Base-by-base conservation (phyloP, 805 yeast genomes). In the Wickerhamomyces canadensis region DNA sequence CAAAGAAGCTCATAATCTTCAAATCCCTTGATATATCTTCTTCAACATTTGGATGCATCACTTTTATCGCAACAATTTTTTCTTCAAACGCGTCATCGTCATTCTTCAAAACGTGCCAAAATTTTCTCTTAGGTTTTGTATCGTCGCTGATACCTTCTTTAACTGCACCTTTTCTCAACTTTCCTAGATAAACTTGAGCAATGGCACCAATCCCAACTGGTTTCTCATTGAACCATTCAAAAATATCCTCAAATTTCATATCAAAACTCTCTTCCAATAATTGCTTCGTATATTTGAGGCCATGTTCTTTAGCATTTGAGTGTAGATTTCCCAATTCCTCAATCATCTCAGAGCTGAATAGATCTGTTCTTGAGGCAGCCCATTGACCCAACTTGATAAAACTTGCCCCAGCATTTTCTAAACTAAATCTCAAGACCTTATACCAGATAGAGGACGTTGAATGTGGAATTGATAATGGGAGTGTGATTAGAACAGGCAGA, bases 161-260 rank as follows among this genome's bases (percentile, higher is more conserved):
- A 15, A 64, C 17, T 75, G 58, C 11, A 72, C 70, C 28, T 62
- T 61, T 14, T 61, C 54, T 72, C 18, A 86, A 60, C 45, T 76
- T 78, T 1, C 84, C 97, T 27, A 74, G 60, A 60, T 91, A 85
- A 3, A 93, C 98, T 60, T 93, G 98, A 1, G 96, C 98, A 64
- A 93, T 93, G 2, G 98, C 96, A 12, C 98, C 98, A n/a, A 91
- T 91, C 1, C 98, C 98, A 6, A 89, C 63, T 0, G 98, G 98
- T 27, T 57, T 67, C 21, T 75, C 78, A 24, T 74, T 63, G 51
- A 93, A 85, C 45, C 81, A 86, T 22, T 80, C 88, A 58, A 91
- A 93, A 6, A 88, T 74, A 25, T 85, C 86, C 13, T 83, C 84
- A 44, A 73, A 18, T 8, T 67, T 61, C 49, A 67, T 75, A 14